Conservation (phyloP, 768 basidiomycete genomes). For the Zangia roseola region DNA sequence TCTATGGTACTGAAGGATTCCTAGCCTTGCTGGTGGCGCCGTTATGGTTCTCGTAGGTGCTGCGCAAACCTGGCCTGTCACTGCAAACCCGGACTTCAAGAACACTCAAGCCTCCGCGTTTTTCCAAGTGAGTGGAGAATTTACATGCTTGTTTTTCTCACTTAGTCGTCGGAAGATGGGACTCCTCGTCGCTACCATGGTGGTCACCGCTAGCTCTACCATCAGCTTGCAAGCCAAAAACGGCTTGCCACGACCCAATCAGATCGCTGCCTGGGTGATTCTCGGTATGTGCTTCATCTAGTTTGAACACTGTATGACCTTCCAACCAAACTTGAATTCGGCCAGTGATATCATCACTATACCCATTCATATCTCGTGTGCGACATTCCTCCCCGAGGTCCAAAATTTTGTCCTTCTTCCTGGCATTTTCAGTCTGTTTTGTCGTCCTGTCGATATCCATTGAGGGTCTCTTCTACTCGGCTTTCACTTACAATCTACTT, state of each 20-base stretch:
- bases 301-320: neutral
- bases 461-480: constrained; percentile 78
- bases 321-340: constrained; percentile 16
- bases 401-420: constrained; percentile 60
- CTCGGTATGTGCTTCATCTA: constrained; percentile 47
- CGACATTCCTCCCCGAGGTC: constrained; percentile 41
- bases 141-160: neutral
- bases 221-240: constrained; percentile 58
- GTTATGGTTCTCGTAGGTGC: constrained; percentile 41
- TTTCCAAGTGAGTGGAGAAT: constrained; percentile 23
- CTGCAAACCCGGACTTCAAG: neutral
- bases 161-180: constrained; percentile 33
- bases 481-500: constrained; percentile 59
- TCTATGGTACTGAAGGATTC: constrained; percentile 8
- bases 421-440: constrained; percentile 74
- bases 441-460: constrained; percentile 79
- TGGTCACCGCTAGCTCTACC: constrained; percentile 58
- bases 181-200: constrained; percentile 47
- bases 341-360: constrained; percentile 50
- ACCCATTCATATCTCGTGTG: constrained; percentile 46
- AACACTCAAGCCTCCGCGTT: constrained; percentile 2
- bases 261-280: constrained; percentile 61
- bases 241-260: constrained; percentile 63
- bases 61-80: constrained; percentile 12
- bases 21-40: constrained; percentile 48